Conservation (phyloP, 306 rosid genomes). For the Corylus avellana region DNA sequence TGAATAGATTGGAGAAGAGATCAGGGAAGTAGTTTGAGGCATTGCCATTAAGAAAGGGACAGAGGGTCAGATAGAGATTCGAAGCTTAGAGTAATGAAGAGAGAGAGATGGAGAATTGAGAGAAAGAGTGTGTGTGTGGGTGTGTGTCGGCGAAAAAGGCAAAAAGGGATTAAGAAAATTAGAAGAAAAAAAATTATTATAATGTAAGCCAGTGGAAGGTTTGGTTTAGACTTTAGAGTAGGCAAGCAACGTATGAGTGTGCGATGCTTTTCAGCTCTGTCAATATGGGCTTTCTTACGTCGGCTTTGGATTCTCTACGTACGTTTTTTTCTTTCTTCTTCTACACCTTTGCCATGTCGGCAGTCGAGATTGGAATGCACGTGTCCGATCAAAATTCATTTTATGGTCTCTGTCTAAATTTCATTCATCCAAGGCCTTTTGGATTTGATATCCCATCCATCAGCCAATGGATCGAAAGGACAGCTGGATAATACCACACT, state of each 20-base stretch:
- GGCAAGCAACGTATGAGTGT: conserved; percentile 10
- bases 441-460: no score
- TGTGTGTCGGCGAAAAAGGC: conserved; percentile 64
- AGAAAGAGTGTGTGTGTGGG: conserved; percentile 18
- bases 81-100: conserved; percentile 72
- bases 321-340: conserved; percentile 15
- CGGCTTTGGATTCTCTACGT: conserved; percentile 31
- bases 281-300: not conserved
- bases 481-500: no score
- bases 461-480: no score
- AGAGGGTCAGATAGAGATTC: conserved; percentile 56
- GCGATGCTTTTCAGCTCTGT: not conserved
- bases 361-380: not conserved
- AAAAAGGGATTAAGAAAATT: not conserved
- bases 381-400: no score
- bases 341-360: conserved; percentile 10
- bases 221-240: conserved; percentile 6
- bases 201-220: conserved; percentile 13
- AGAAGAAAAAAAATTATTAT: not conserved
- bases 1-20: conserved; percentile 44
- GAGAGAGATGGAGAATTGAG: conserved; percentile 27
- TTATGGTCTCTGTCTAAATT: no score
- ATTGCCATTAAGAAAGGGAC: conserved; percentile 72
- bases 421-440: no score
- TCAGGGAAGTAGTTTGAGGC: conserved; percentile 45